Conservation (phyloP, 768 basidiomycete genomes). For the Baorangia bicolor region DNA sequence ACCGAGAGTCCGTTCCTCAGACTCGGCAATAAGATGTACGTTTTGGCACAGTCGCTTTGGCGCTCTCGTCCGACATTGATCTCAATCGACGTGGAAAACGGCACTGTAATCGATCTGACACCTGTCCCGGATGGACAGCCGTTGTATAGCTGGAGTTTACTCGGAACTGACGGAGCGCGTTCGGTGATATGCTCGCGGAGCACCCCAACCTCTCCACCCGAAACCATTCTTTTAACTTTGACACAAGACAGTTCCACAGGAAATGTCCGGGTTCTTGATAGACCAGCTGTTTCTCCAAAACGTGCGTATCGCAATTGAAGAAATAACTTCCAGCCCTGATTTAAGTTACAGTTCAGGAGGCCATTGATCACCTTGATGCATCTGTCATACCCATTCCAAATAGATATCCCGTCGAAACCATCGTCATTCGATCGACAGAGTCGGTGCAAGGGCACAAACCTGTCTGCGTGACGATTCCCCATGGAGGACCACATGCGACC, state of each 20-base stretch:
- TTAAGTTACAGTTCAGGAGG: constrained; percentile 37
- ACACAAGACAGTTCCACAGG: constrained; percentile 12
- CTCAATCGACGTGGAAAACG: constrained; percentile 41
- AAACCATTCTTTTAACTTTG: constrained; percentile 49
- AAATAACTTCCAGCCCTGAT: neutral
- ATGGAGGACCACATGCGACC: constrained; percentile 63
- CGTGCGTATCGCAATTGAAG: constrained; percentile 31
- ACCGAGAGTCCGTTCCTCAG: constrained; percentile 41
- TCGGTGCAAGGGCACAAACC: constrained; percentile 23
- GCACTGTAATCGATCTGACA: constrained; percentile 37
- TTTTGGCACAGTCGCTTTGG: constrained; percentile 51
- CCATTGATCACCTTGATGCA: constrained; percentile 41
- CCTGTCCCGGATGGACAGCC: constrained; percentile 12
- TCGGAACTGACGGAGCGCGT: constrained; percentile 44
- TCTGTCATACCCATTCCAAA: constrained; percentile 51
- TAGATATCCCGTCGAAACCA: constrained; percentile 51
- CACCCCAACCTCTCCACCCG: constrained; percentile 44
- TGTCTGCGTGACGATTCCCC: constrained; percentile 52
- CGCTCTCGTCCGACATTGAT: constrained; percentile 53
- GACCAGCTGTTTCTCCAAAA: constrained; percentile 37
- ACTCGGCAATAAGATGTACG: constrained; percentile 5
- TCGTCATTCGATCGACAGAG: constrained; percentile 43
- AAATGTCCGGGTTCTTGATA: constrained; percentile 44
- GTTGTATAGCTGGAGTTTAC: constrained; percentile 54
- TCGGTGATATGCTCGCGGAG: constrained; percentile 52